Evolutionary conservation across 257 asterid genomes (phyloP).

Genomic region (Datura wrightii): DNA sequence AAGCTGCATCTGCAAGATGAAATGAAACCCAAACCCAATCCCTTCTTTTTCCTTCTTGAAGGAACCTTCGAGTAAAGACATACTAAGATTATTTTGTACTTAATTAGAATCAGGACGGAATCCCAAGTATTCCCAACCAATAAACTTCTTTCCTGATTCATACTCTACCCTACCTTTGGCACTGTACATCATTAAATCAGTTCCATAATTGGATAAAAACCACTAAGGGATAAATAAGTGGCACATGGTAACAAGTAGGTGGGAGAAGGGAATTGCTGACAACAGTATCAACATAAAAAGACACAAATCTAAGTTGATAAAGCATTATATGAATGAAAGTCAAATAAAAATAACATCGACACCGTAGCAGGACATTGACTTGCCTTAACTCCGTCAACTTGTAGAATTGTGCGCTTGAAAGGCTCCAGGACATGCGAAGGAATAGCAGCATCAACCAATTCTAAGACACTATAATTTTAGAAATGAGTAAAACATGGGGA

Average conservation of each 20-base stretch:
- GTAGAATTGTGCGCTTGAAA: constrained; percentile 71
- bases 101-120: neutral
- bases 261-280: constrained; percentile 20
- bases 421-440: constrained; percentile 73
- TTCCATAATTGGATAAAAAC: neutral
- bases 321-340: neutral
- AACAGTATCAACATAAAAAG: constrained; percentile 28
- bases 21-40: neutral
- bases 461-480: constrained; percentile 64
- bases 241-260: constrained; percentile 7
- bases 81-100: neutral
- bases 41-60: neutral
- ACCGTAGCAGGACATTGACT: constrained; percentile 36
- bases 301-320: constrained; percentile 27
- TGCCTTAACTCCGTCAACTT: constrained; percentile 94
- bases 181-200: neutral
- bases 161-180: neutral
- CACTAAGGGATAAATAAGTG: neutral
- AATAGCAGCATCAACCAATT: constrained; percentile 98
- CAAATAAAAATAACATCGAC: constrained; percentile 8
- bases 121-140: neutral
- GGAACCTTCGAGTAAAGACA: neutral
- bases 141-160: neutral
- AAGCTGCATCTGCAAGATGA: neutral
- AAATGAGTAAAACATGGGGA: constrained; percentile 33